phyloP scores from a whole-genome alignment of 179 eudicot species.

The Nepenthes alata region DNA sequence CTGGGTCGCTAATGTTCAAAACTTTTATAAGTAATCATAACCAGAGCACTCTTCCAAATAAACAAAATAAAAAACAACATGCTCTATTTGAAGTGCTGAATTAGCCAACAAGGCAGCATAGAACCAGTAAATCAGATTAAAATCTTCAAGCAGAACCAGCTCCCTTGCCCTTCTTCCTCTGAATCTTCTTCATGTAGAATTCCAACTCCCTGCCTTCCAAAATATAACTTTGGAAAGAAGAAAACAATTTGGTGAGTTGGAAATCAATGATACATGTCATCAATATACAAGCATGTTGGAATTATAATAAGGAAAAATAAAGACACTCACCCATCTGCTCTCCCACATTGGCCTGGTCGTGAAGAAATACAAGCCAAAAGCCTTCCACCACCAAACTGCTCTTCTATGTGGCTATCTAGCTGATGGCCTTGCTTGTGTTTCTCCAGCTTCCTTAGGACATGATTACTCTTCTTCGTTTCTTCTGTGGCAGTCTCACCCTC shows the following conservation, averaged over 20 bases:
- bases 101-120: background rate
- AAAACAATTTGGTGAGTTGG: no score
- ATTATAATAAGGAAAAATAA: background rate
- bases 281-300: background rate
- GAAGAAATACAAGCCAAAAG: constrained; percentile 63
- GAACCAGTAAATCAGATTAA: background rate
- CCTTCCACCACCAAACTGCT: constrained; percentile 59
- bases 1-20: background rate
- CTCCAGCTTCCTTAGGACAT: constrained; percentile 45
- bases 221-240: background rate
- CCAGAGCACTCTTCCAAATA: no score
- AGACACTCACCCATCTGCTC: background rate
- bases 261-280: background rate
- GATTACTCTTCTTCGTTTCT: constrained; percentile 58
- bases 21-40: background rate
- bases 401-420: constrained; percentile 58
- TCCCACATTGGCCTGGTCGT: constrained; percentile 44
- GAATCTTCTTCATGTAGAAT: constrained; percentile 1
- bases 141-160: background rate
- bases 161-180: constrained; percentile 3
- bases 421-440: constrained; percentile 37
- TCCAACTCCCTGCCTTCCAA: background rate
- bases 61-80: background rate
- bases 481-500: constrained; percentile 38
- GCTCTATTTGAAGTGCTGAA: background rate